phyloP scores from a whole-genome alignment of 192 early-diverging fungal genomes.

The Fimicolochytrium jonesii region DNA sequence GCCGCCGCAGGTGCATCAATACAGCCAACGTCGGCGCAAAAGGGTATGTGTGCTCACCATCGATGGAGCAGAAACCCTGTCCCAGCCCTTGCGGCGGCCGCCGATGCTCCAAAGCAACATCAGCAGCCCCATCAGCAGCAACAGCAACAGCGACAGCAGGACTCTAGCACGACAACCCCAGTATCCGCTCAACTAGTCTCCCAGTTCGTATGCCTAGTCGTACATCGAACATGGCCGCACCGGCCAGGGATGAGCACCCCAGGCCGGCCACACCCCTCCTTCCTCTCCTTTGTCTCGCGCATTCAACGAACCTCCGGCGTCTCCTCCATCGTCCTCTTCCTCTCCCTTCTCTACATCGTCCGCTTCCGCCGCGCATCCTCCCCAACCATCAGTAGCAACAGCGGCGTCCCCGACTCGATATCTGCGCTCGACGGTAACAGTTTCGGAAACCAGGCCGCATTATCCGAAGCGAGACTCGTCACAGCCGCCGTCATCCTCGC shows the following conservation, averaged over 20 bases:
- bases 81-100: no score
- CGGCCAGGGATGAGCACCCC: not conserved
- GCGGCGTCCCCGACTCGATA: no score
- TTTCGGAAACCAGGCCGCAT: not conserved
- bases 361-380: constrained; percentile 10
- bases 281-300: constrained; percentile 16
- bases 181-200: not conserved
- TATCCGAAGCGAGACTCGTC: constrained; percentile 6
- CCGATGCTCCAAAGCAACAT: no score
- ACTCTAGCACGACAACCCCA: no score
- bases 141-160: no score
- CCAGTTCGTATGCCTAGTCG: not conserved
- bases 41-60: no score
- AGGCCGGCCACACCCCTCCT: constrained; percentile 2
- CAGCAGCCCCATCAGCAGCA: no score
- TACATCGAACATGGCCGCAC: not conserved
- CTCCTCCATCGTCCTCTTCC: constrained; percentile 3
- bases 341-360: constrained; percentile 21
- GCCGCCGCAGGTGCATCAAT: no score
- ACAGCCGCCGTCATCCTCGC: constrained; percentile 26
- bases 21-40: no score
- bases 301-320: constrained; percentile 13
- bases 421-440: not conserved
- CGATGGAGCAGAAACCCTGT: no score
- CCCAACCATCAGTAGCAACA: not conserved